Evolutionary conservation across 1,139 yeast genomes (phyloP).

Genomic region (Diutina siamensis): DNA sequence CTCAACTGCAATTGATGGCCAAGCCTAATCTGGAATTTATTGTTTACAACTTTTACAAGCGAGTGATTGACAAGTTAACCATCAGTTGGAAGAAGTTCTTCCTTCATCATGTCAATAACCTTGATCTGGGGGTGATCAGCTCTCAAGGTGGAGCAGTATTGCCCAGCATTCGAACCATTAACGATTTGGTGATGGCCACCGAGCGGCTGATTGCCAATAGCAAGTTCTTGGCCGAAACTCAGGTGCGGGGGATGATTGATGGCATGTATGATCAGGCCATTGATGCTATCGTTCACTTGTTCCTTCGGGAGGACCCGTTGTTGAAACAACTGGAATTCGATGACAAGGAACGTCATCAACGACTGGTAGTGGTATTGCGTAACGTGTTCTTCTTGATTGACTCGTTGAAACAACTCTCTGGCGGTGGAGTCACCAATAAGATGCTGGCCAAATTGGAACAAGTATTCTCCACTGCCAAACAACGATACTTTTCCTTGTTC

Average conservation of each 20-base stretch:
- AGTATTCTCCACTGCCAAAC: slow-evolving; percentile 37
- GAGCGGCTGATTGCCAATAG: slow-evolving; percentile 21
- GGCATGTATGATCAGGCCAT: slow-evolving; percentile 29
- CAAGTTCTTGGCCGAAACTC: slow-evolving; percentile 12
- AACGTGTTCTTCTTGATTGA: slow-evolving; percentile 52
- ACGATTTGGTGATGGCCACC: slow-evolving; percentile 22
- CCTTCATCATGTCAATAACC: slow-evolving; percentile 38
- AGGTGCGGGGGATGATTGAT: slow-evolving; percentile 24
- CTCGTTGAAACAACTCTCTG: slow-evolving; percentile 25
- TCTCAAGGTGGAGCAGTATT: slow-evolving; percentile 29
- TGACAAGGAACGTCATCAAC: slow-evolving; percentile 46
- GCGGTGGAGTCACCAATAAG: slow-evolving; percentile 17
- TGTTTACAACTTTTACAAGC: slow-evolving; percentile 36
- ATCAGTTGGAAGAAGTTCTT: slow-evolving; percentile 51
- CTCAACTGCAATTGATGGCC: slow-evolving; percentile 25
- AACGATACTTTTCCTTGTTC: slow-evolving; percentile 35
- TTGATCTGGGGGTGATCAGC: slow-evolving; percentile 38
- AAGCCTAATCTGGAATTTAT: slow-evolving; percentile 60
- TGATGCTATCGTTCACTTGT: slow-evolving; percentile 25
- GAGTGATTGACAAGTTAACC: slow-evolving; percentile 39
- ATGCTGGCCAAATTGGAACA: slow-evolving; percentile 33
- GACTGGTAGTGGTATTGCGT: slow-evolving; percentile 50
- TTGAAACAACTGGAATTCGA: slow-evolving; percentile 35
- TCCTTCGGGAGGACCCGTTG: slow-evolving; percentile 31
- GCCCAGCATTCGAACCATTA: slow-evolving; percentile 23